These are phyloP conservation scores for Claviceps sp. DNA, from an alignment of 2,329 filamentous ascomycete genomes.

Conservation along the genomic window DNA sequence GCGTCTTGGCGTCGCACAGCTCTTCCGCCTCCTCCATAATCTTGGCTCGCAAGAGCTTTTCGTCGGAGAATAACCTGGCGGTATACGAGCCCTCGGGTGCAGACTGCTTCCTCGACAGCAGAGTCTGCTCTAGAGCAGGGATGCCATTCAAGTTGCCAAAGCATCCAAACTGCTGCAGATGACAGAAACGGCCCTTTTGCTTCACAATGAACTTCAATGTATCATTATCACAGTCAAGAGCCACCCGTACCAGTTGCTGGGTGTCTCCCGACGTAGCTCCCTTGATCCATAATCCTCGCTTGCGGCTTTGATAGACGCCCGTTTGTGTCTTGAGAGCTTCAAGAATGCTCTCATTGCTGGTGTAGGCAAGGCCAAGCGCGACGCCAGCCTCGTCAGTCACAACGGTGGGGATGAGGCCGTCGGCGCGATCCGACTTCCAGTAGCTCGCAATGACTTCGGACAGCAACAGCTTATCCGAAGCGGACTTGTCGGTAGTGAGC, in stretches of 20 bases:
- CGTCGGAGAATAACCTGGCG: slow-evolving; percentile 79
- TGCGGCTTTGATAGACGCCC: slow-evolving; percentile 92
- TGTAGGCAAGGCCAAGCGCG: slow-evolving; percentile 84
- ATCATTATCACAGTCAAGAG: slow-evolving; percentile 86
- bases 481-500: slow-evolving; percentile 55
- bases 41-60: slow-evolving; percentile 81
- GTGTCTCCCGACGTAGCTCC: slow-evolving; percentile 88
- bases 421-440: slow-evolving; percentile 68
- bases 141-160: slow-evolving; percentile 78
- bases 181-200: slow-evolving; percentile 89
- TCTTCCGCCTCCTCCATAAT: slow-evolving; percentile 98
- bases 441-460: slow-evolving; percentile 59
- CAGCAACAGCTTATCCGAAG: slow-evolving; percentile 41
- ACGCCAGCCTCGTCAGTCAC: slow-evolving; percentile 80
- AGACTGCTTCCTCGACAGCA: slow-evolving; percentile 66
- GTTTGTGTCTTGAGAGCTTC: slow-evolving; percentile 67
- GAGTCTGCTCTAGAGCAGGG: slow-evolving; percentile 72
- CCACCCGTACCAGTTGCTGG: slow-evolving; percentile 74
- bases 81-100: slow-evolving; percentile 90
- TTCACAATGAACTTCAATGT: slow-evolving; percentile 80
- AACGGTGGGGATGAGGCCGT: slow-evolving; percentile 76
- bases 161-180: slow-evolving; percentile 82
- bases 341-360: slow-evolving; percentile 76
- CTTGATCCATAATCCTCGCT: slow-evolving; percentile 93
- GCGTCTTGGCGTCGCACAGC: slow-evolving; percentile 71